A percentile compares a stretch with the other conserved stretches of the same genome.
phyloP scores from a whole-genome alignment of 2,329 filamentous ascomycete genomes.

The Cytospora schulzeri region DNA sequence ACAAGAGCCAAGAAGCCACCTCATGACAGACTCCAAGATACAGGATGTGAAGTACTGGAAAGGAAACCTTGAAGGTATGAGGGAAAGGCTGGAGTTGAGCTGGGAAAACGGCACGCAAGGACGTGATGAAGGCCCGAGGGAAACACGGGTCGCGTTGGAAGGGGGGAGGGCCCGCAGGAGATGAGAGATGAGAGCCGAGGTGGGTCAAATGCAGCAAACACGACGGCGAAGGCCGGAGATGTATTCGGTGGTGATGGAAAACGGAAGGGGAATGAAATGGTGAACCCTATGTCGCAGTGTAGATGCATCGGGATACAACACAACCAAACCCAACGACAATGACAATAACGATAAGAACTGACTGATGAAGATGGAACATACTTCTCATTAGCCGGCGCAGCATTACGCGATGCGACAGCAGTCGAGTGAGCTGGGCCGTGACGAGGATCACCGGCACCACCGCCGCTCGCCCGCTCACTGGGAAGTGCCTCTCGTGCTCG shows the following conservation, averaged over 20 bases:
- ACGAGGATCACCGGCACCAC: slow-evolving; percentile 44
- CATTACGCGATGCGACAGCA: slow-evolving; percentile 50
- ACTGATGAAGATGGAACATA: slow-evolving; percentile 42
- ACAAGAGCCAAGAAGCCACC: slow-evolving; percentile 3
- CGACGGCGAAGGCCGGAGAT: slow-evolving; percentile 14
- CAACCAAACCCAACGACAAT: slow-evolving; percentile 12
- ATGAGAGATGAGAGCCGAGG: slow-evolving; percentile 11
- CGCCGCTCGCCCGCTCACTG: slow-evolving; percentile 51
- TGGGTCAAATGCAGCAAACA: slow-evolving; percentile 8
- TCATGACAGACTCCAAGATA: slow-evolving; percentile 4
- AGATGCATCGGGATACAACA: slow-evolving; percentile 11
- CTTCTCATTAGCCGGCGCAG: slow-evolving; percentile 55
- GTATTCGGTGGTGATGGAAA: slow-evolving; percentile 6
- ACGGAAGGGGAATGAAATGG: slow-evolving; percentile 6
- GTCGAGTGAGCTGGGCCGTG: slow-evolving; percentile 43
- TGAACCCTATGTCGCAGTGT: background rate
- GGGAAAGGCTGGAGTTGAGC: background rate
- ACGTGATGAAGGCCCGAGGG: background rate
- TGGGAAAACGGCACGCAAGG: background rate
- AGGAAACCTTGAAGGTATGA: background rate
- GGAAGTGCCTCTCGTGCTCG: slow-evolving; percentile 58
- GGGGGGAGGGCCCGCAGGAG: background rate
- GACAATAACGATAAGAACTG: background rate
- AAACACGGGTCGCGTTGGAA: background rate
- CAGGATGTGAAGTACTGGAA: background rate